Conservation (phyloP, 352 stramenopile species). For the Salisapilia sapeloensis region DNA sequence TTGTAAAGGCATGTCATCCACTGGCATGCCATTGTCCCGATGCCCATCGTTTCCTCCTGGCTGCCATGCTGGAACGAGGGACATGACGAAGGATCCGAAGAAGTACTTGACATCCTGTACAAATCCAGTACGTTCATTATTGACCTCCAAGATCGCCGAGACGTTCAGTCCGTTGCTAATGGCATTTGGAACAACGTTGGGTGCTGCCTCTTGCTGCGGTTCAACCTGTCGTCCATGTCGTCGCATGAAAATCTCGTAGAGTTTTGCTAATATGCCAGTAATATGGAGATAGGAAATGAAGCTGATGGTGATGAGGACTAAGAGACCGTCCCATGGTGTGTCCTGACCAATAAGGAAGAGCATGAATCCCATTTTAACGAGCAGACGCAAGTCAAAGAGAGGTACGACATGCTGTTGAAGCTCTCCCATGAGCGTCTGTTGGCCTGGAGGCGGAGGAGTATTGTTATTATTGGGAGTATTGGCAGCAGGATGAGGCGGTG, state of each 20-base stretch:
- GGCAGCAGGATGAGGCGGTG: constrained; percentile 3
- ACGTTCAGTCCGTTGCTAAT: constrained; percentile 5
- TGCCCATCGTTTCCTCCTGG: constrained; percentile 30
- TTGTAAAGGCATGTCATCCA: constrained; percentile 38
- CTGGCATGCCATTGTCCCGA: neutral
- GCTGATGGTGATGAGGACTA: constrained; percentile 55
- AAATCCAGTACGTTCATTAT: constrained; percentile 18
- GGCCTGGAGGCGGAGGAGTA: constrained; percentile 1
- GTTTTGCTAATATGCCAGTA: constrained; percentile 65
- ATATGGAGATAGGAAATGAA: constrained; percentile 72
- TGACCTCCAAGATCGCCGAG: constrained; percentile 8
- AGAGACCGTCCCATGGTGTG: constrained; percentile 48
- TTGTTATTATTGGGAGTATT: neutral
- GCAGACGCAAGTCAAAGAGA: constrained; percentile 57
- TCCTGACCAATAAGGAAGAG: constrained; percentile 80
- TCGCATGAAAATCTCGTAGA: constrained; percentile 53
- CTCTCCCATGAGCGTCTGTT: constrained; percentile 14
- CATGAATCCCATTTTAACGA: constrained; percentile 81
- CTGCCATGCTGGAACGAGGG: constrained; percentile 65
- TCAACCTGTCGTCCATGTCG: constrained; percentile 10
- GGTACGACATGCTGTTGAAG: constrained; percentile 33
- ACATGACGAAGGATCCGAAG: constrained; percentile 48
- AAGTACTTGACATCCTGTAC: constrained; percentile 70
- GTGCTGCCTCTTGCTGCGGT: constrained; percentile 2
- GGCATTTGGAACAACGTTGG: constrained; percentile 2